Base-by-base conservation (phyloP, 163 green algal species). In the Scenedesmus sp. region DNA sequence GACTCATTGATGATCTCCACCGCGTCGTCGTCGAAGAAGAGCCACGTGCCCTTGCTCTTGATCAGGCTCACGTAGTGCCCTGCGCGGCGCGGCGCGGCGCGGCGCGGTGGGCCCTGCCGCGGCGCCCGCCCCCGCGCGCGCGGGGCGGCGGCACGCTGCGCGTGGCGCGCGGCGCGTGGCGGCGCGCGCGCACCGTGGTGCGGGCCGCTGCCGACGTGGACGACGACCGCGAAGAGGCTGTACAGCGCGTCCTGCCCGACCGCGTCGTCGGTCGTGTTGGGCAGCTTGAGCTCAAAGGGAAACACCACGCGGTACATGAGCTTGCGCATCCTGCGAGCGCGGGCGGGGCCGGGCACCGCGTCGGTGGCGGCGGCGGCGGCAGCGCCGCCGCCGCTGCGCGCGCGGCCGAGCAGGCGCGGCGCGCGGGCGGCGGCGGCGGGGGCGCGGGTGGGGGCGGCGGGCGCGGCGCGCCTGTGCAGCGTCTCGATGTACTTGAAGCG, bases 281-380 rank as follows among this genome's bases (percentile, higher is more conserved):
- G 85, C 57, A 99, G 92, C 84, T 96, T 97, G 17, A 99, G 88
- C 85, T 98, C 88, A 77, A 98, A 93, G n/a, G 96, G 95, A 81
- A 99, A 99, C 28, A 97, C 95, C 45, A 99, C 97, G 0, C 97
- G 90, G 80, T 99, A 94, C 82, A 94, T 97, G 31, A 99, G 90
- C 88, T 99, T 99, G 60, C 89, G 89, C 85, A 97, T 82, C 78
- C 90, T 92, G 78, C 24, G n/a, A 69, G 17, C 24, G 45, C 22
- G 15, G 2, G 47, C n/a, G 14, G 24, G 29, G 31, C n/a, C 31
- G 26, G 28, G 24, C 26, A 45, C n/a, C n/a, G n/a, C n/a, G n/a
- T n/a, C n/a, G n/a, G n/a, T n/a, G n/a, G n/a, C n/a, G n/a, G n/a
- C 14, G 47, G 14, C 29, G 5, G 3, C n/a, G 17, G n/a, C 58